These are phyloP conservation scores for Panus rudis DNA, from an alignment of 768 basidiomycete genomes.

Conservation along the genomic window DNA sequence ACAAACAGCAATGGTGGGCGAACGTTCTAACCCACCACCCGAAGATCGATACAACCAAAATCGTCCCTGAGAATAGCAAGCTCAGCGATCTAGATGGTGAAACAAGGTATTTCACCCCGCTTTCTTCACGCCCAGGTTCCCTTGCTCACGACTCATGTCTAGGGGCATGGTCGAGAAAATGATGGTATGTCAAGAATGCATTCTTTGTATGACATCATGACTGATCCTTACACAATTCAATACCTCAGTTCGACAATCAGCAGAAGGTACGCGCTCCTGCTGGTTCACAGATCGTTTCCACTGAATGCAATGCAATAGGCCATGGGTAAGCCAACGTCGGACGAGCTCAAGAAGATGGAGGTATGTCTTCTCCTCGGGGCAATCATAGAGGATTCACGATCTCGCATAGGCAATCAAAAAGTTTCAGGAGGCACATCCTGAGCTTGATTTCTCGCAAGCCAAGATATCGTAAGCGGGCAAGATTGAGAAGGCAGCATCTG, in stretches of 20 bases:
- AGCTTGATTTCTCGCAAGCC: constrained; percentile 90
- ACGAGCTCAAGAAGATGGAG: constrained; percentile 91
- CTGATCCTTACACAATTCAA: not conserved
- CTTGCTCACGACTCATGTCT: constrained; percentile 7
- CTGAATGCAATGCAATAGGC: constrained; percentile 41
- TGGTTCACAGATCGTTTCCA: not conserved
- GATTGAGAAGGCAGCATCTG: no score
- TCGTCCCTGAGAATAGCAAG: constrained; percentile 92
- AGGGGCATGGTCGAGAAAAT: constrained; percentile 99
- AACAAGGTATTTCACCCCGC: constrained; percentile 52
- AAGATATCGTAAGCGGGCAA: constrained; percentile 64
- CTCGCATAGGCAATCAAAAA: constrained; percentile 65
- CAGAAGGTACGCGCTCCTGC: constrained; percentile 44
- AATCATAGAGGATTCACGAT: constrained; percentile 2
- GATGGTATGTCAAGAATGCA: constrained; percentile 89
- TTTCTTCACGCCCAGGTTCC: not conserved
- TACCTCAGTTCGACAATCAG: constrained; percentile 64
- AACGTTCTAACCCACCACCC: constrained; percentile 93
- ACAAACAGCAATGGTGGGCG: constrained; percentile 94
- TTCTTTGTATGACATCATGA: no score
- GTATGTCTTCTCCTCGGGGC: constrained; percentile 28
- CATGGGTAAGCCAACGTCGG: constrained; percentile 94
- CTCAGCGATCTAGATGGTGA: constrained; percentile 94
- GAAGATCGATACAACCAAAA: constrained; percentile 94
- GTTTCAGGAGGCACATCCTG: constrained; percentile 87